A percentile compares a stretch with the other conserved stretches of the same genome.
These are phyloP conservation scores for Colletotrichum lini DNA, from an alignment of 2,329 filamentous ascomycete genomes.

Conservation along the genomic window DNA sequence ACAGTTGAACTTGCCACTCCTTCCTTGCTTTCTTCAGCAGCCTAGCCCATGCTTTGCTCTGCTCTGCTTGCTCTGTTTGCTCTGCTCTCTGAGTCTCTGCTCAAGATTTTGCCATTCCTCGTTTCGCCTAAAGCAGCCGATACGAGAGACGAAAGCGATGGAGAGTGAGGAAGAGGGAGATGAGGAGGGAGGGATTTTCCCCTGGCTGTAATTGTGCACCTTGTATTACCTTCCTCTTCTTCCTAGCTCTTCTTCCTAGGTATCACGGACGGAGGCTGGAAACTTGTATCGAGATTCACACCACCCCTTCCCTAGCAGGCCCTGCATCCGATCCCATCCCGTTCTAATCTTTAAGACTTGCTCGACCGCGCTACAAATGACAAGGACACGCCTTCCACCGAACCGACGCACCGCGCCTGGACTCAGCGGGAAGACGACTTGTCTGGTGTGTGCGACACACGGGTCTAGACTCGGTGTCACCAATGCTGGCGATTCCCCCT, in stretches of 20 bases:
- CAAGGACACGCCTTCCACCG: conserved; percentile 1
- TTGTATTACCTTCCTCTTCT: too few species aligned
- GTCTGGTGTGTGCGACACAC: not conserved
- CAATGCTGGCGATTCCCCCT: not conserved
- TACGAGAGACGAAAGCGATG: not conserved
- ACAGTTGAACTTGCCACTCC: conserved; percentile 4
- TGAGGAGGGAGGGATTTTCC: too few species aligned
- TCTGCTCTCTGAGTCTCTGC: too few species aligned
- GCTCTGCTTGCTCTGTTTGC: not conserved
- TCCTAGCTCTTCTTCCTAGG: too few species aligned
- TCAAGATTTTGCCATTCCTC: too few species aligned
- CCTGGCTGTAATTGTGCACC: too few species aligned
- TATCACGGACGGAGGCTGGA: too few species aligned
- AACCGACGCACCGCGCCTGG: conserved; percentile 12
- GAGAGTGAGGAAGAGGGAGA: not conserved
- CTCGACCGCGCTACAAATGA: not conserved
- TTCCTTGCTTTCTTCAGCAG: conserved; percentile 6
- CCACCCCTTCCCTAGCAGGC: conserved; percentile 8
- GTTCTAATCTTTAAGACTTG: not conserved
- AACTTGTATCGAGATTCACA: conserved; percentile 9
- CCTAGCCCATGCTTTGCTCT: conserved; percentile 3
- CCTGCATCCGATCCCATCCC: not conserved
- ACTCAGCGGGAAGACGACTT: not conserved
- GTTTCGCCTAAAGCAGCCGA: too few species aligned
- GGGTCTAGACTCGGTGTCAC: conserved; percentile 26